These are phyloP conservation scores for Stemphylium beticola DNA, from an alignment of 2,329 filamentous ascomycete species.

Conservation along the genomic window DNA sequence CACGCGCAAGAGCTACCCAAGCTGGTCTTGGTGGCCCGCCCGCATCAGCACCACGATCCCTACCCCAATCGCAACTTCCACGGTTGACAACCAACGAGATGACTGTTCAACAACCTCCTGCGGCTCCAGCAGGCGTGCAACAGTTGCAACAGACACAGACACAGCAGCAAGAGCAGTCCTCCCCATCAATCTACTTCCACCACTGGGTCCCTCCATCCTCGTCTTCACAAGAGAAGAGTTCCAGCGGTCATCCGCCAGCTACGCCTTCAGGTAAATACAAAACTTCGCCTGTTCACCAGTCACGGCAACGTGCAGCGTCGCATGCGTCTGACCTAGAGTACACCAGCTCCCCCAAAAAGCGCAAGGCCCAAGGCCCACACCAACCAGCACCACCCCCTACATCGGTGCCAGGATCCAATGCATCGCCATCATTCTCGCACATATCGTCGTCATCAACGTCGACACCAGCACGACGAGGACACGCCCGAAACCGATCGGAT, in stretches of 20 bases:
- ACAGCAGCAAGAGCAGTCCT: constrained; percentile 67
- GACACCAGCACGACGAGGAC: constrained; percentile 63
- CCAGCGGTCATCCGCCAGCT: constrained; percentile 68
- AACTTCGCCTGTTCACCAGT: constrained; percentile 48
- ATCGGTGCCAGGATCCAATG: constrained; percentile 56
- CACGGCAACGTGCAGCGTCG: constrained; percentile 58
- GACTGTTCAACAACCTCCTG: constrained; percentile 56
- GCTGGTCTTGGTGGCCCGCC: constrained; percentile 40
- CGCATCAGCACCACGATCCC: constrained; percentile 53
- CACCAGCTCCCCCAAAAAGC: constrained; percentile 82
- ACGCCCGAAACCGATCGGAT: constrained; percentile 71
- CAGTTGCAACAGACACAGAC: constrained; percentile 56
- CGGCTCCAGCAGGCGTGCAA: constrained; percentile 48
- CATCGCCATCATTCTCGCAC: constrained; percentile 60
- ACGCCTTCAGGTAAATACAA: constrained; percentile 71
- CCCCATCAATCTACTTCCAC: constrained; percentile 85
- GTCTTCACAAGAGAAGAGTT: constrained; percentile 61
- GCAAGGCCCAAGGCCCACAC: constrained; percentile 70
- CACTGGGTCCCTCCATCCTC: constrained; percentile 81
- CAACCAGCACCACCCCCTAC: constrained; percentile 59
- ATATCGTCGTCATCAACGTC: constrained; percentile 62
- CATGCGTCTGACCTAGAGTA: constrained; percentile 63
- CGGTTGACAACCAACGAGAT: constrained; percentile 61
- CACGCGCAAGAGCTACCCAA: constrained; percentile 42
- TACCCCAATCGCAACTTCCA: constrained; percentile 56